A percentile compares a stretch with the other conserved stretches of the same genome.
Evolutionary conservation across 257 asterid genomes (phyloP).

Genomic region (Misopates orontium): DNA sequence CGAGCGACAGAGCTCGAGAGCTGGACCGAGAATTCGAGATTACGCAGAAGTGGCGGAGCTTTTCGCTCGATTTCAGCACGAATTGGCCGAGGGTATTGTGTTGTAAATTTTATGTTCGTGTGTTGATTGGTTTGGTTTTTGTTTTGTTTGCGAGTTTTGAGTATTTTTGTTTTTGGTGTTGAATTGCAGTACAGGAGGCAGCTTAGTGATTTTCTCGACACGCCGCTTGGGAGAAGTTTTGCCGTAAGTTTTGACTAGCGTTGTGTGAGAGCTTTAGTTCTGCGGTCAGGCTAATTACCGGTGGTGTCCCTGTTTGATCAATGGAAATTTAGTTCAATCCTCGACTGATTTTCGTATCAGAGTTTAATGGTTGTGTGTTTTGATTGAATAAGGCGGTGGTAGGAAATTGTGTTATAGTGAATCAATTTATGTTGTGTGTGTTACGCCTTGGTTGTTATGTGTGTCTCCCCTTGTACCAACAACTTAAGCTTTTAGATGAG

Average conservation of each 20-base stretch:
- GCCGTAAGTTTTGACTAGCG: constrained; percentile 53
- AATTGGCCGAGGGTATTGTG: constrained; percentile 79
- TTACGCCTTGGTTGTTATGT: no score
- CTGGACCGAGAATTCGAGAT: constrained; percentile 78
- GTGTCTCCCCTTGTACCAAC: no score
- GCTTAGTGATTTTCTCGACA: constrained; percentile 64
- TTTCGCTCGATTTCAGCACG: constrained; percentile 64
- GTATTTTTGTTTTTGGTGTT: constrained; percentile 10
- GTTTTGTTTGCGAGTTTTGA: constrained; percentile 17
- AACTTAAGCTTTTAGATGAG: no score
- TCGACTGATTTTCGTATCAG: background rate
- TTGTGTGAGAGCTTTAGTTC: background rate
- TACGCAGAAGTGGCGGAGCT: constrained; percentile 70
- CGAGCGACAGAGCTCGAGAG: constrained; percentile 72
- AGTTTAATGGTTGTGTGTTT: background rate
- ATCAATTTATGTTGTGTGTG: background rate
- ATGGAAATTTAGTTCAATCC: constrained; percentile 7
- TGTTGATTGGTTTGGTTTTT: background rate
- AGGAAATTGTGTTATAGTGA: no score
- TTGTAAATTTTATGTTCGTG: no score
- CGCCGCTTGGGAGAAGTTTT: constrained; percentile 81
- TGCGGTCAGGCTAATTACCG: constrained; percentile 23
- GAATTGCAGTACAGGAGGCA: constrained; percentile 84
- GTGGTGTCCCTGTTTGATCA: no score
- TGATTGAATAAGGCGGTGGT: background rate